Percentiles rank a stretch among this genome's conserved stretches.
Evolutionary conservation across 1,139 yeast genomes (phyloP).

Genomic region (Meyerozyma carpophila): DNA sequence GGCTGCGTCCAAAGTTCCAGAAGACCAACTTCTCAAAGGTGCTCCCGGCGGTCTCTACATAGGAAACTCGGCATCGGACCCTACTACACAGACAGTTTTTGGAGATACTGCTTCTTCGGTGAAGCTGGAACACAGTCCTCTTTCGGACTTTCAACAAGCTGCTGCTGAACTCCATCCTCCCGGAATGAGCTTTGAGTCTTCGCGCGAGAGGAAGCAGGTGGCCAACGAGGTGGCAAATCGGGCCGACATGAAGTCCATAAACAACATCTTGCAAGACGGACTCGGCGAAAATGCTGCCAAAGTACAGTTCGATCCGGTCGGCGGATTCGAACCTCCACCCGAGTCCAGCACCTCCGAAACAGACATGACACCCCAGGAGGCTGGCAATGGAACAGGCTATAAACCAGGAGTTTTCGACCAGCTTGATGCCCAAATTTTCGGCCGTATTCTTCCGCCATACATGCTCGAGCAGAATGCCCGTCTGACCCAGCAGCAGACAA

Average conservation of each 20-base stretch:
- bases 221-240: neutral
- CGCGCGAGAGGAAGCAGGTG: neutral
- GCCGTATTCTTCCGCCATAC: constrained; percentile 77
- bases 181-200: neutral
- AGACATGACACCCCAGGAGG: neutral
- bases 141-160: neutral
- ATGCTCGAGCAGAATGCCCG: constrained; percentile 47
- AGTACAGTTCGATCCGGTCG: neutral
- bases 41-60: neutral
- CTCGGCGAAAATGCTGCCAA: neutral
- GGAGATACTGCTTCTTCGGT: neutral
- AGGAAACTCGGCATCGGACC: neutral
- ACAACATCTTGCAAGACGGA: neutral
- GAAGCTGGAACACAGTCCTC: neutral
- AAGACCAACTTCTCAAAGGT: neutral
- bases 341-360: neutral
- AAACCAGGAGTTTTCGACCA: constrained; percentile 82
- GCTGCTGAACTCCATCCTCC: neutral
- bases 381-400: constrained; percentile 23
- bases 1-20: constrained; percentile 29
- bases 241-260: neutral
- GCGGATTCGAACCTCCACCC: neutral
- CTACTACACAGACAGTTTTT: neutral
- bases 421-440: constrained; percentile 78
- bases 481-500: neutral